These are phyloP conservation scores for Silene noctiflora DNA, from an alignment of 179 eudicot species.

Conservation along the genomic window DNA sequence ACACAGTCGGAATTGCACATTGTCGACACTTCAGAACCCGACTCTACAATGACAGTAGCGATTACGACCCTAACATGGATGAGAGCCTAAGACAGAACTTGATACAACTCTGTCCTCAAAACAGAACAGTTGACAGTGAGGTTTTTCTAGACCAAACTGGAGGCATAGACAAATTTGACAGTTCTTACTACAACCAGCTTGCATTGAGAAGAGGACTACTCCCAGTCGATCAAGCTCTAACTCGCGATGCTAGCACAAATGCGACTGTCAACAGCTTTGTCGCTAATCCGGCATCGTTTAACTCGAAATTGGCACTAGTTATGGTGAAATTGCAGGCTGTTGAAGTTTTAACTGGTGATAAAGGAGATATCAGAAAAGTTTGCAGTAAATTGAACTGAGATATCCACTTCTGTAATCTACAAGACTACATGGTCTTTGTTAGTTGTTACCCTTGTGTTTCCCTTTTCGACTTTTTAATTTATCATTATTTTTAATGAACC, in stretches of 20 bases:
- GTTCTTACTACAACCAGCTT: constrained; percentile 40
- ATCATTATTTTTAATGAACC: too few relatives aligned
- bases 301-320: not conserved
- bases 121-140: constrained; percentile 15
- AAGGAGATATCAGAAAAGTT: constrained; percentile 32
- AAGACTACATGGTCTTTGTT: too few relatives aligned
- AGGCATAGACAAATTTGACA: constrained; percentile 28
- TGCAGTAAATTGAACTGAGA: constrained; percentile 16
- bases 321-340: constrained; percentile 9
- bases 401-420: too few relatives aligned
- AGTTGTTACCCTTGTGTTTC: too few relatives aligned
- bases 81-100: constrained; percentile 28
- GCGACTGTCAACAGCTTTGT: constrained; percentile 20
- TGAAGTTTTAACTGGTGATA: constrained; percentile 17
- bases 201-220: constrained; percentile 35
- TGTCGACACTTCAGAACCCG: constrained; percentile 34
- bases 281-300: not conserved
- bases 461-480: too few relatives aligned
- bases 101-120: constrained; percentile 28
- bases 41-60: constrained; percentile 32
- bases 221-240: constrained; percentile 45
- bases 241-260: constrained; percentile 29
- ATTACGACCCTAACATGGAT: constrained; percentile 39
- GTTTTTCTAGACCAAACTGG: constrained; percentile 38
- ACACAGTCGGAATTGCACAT: constrained; percentile 44